Evolutionary conservation across 441 rosid species (phyloP), one percentile per base, ranked within the genome.

Genomic region (Croton setiger): DNA sequence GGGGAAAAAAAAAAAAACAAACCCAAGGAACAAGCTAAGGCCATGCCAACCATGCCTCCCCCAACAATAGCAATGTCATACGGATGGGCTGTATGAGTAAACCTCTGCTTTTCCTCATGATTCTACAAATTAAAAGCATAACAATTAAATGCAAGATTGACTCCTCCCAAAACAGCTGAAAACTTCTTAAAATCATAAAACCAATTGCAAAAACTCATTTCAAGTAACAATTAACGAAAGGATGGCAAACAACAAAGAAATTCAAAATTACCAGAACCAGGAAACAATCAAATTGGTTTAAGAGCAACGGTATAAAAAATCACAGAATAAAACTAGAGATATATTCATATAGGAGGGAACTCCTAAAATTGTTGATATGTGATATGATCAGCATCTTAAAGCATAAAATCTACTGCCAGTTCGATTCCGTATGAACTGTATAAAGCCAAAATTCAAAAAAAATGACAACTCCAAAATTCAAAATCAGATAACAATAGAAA

Each of bases 41-140:
- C 93, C 83, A 92, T 83, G 76, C 99, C 98, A 78, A 95, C 99
- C 96, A 92, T 89, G 78, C 98, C 99, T 65, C 97, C 97, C 41
- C 99, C 98, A 52, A 92, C 93, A 68, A 95, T 87, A 65, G 97
- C 98, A 83, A 92, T 74, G 76, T 95, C 97, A 74, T 88, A 89
- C 61, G 82, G 86, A 5, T 80, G 78, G 63, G 59, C 75, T 67
- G 77, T 64, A 4, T 63, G 78, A 48, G 27, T 55, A 7, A 76
- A 35, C 43, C 60, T 66, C 61, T n/a, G 82, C 77, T 74, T 76
- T 47, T 67, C 78, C 60, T 76, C 74, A 7, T 56, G 52, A 77
- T 71, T 82, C 90, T 84, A 76, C 13, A 72, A 66, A 49, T 60
- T 48, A 35, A 13, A 75, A 47, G 48, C 58, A 72, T 51, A 69